Base-by-base conservation (phyloP, 768 basidiomycete genomes). In the Trametes punicea region DNA sequence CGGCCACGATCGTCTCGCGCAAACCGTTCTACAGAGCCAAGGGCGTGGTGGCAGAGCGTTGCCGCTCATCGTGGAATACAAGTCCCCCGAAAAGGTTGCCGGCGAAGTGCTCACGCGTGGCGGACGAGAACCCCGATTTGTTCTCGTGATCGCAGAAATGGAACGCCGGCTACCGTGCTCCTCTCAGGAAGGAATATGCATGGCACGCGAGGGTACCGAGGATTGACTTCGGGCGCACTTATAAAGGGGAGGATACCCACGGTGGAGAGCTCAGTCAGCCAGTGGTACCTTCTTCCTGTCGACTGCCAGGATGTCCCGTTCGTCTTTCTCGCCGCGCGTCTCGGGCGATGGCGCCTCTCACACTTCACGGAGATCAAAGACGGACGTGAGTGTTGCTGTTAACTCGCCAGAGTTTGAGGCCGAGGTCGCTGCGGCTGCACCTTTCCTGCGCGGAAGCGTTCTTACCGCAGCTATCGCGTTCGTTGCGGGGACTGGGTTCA, bases 401-500 rank as follows among this genome's bases (percentile, higher is more conserved):
- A 40, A n/a, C 21, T 38, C 50, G 29, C n/a, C 54, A 23, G 66
- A 66, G 20, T 73, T 73, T 53, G 69, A 72, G 26, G 69, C 65
- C 8, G 68, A 75, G 59, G 73, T 77, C 16, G 67, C 65, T 21
- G 62, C 66, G 3, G 56, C 72, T 26, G 65, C 65, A 27, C 70
- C 72, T 25, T 57, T 57, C 6, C 63, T 80, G 44, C 72, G 75
- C n/a, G 81, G 82, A 10, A 65, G 62, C 40, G 63, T 67, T 11
- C 69, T 84, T 42, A 81, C 78, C 18, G 74, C 72, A 8, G 75
- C 77, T 7, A 69, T 84, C 40, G 81, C 79, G 2, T 80, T 81
- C 61, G 80, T 82, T 10, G 79, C 81, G 21, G 82, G 82, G 34
- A 74, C 81, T 4, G 81, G 82, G 3, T 83, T 84, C 65, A 83